These are phyloP conservation scores for Cercophora newfieldiana DNA, from an alignment of 495 filamentous ascomycete species.

Conservation along the genomic window DNA sequence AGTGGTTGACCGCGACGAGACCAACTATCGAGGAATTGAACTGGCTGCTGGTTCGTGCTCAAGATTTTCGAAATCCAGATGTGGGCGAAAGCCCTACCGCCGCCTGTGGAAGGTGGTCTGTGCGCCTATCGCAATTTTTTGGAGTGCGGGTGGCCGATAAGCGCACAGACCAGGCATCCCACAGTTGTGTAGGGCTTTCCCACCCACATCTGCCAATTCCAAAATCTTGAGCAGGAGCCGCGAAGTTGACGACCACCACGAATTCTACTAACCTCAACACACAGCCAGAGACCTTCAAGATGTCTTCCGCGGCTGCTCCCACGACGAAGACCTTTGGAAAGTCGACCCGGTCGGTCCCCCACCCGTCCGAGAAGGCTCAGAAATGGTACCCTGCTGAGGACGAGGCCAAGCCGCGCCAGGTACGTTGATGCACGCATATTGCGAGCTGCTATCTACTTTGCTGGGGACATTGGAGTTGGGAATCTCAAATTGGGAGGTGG, in stretches of 20 bases:
- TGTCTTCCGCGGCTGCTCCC: conserved; percentile 62
- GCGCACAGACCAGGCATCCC: not conserved
- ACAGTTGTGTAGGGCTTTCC: not conserved
- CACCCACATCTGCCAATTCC: conserved; percentile 21
- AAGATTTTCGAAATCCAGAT: conserved; percentile 37
- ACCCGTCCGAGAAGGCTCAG: conserved; percentile 83
- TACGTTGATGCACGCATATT: conserved; percentile 52
- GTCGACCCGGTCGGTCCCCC: conserved; percentile 86
- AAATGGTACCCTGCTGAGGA: conserved; percentile 99
- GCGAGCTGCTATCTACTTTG: not conserved
- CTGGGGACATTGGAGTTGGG: conserved; percentile 5
- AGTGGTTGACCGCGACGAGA: conserved; percentile 35
- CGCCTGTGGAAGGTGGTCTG: conserved; percentile 19
- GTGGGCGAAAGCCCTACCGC: conserved; percentile 40
- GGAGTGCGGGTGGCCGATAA: not conserved
- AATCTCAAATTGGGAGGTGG: not conserved
- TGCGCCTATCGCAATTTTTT: conserved; percentile 22
- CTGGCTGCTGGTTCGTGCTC: conserved; percentile 33
- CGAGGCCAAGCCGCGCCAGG: conserved; percentile 87
- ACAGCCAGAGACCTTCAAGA: conserved; percentile 52
- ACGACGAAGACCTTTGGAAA: conserved; percentile 97
- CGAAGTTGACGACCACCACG: conserved; percentile 39
- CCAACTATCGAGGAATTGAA: conserved; percentile 29
- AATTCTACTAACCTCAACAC: conserved; percentile 40
- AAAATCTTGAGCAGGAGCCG: conserved; percentile 40